Base-by-base conservation (phyloP, 2,329 filamentous ascomycete species). In the Epichloe sylvatica region DNA sequence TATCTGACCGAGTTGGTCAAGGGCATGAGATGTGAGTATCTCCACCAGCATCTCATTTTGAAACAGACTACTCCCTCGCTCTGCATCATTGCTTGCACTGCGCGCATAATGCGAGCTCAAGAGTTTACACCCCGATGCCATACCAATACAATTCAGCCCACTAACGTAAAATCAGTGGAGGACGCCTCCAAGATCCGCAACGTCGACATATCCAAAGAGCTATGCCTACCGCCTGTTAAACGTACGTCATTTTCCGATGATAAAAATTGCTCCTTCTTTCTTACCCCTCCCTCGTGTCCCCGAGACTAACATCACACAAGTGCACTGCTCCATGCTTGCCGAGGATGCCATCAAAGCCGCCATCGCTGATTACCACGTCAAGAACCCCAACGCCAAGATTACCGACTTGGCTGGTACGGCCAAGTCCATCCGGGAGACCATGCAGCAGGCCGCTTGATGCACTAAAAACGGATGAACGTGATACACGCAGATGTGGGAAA, bases 121-220 rank as follows among this genome's bases (percentile, higher is more conserved):
- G 8, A 12, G 15, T 12, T 6, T 11, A 34, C 9, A 17, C 15
- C n/a, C 25, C 9, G 7, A 39, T 11, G 8, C 7, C 17, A n/a
- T 35, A 45, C 39, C 17, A n/a, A n/a, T n/a, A 23, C 17, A 15
- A 3, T 5, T 12, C 13, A 25, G 25, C 25, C 25, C 25, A 4
- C 30, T 30, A 11, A 30, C 9, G 3, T 4, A 30, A 30, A 11
- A 4, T 11, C 41, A 57, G 55, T 98, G 57, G 92, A 98, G 60
- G 88, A 98, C 66, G 92, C 94, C 35, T 82, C 83, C 49, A 84
- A 85, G 71, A 86, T 98, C 60, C 84, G 88, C 73, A 98, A 98
- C 71, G 95, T 91, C 3, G 90, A 98, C 70, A 98, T 98, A 64
- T 92, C 92, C 37, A 94, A 94, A 75, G 94, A 98, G 71, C 75